Base-by-base conservation (phyloP, 345 rosid genomes). In the Citrus unshiu region DNA sequence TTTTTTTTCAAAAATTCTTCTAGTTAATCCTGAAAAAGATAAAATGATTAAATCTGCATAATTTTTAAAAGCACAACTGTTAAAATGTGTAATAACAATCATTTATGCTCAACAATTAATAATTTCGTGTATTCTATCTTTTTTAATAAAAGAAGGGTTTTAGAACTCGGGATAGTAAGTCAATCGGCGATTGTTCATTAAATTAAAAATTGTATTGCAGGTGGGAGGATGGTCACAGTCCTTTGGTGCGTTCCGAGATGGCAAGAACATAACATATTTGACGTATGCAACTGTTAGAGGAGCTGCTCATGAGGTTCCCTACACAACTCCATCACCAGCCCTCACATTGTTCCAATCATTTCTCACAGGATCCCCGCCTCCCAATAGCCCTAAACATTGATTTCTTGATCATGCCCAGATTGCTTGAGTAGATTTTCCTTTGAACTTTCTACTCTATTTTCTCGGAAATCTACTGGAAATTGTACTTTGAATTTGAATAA, bases 181-280 rank as follows among this genome's bases (percentile, higher is more conserved):
- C 18, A 12, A 46, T 12, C 0, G 51, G 0, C 1, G 5, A 46
- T 46, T 46, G 3, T 46, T 46, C 18, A 12, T 46, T 46, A 46
- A 46, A 46, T 46, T 46, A 0, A 46, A 46, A 46, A 46, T 46
- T 12, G 51, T 46, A 3, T 68, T 56, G 40, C 74, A 84, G 80
- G 79, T 66, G 57, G 88, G 70, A 29, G 84, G 84, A 54, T 85
- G 88, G 86, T 74, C 84, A 46, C 78, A 77, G 54, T 73, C 82
- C 7, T 82, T 79, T 66, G 80, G 77, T 7, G n/a, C 56, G 8
- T 7, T 29, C 12, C 63, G 18, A 29, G 70, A 78, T 18, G 81
- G 84, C 34, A 70, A 81, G 73, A 81, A 76, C 21, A 43, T 16
- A 29, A 79, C 75, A 16, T 77, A 46, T 46, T 35, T 73, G 60